phyloP scores from a whole-genome alignment of 2,329 filamentous ascomycete genomes.

The Alternaria conjuncta region DNA sequence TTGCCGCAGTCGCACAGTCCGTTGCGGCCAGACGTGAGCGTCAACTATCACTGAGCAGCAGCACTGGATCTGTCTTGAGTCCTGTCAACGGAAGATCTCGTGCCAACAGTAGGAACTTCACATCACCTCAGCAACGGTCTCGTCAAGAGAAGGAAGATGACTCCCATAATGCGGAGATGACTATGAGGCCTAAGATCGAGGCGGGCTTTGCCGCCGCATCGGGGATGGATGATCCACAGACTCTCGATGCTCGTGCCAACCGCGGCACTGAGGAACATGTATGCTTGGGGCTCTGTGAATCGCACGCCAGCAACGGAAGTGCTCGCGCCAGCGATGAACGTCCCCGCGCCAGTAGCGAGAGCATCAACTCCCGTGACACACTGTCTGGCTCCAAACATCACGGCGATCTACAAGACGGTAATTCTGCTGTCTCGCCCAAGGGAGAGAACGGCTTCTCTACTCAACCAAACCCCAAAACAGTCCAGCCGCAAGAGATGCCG shows the following conservation, averaged over 20 bases:
- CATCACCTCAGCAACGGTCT: conserved; percentile 35
- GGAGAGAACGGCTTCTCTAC: conserved; percentile 42
- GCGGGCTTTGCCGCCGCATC: conserved; percentile 43
- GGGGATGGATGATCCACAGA: conserved; percentile 39
- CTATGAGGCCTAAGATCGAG: conserved; percentile 42
- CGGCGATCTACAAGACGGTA: conserved; percentile 37
- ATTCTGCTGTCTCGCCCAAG: conserved; percentile 39
- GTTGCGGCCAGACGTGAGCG: conserved; percentile 43
- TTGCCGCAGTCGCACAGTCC: conserved; percentile 50
- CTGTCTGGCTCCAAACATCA: conserved; percentile 41
- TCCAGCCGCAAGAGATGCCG: conserved; percentile 40
- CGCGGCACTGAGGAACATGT: conserved; percentile 38
- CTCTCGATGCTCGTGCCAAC: conserved; percentile 41
- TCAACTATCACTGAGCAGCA: conserved; percentile 22
- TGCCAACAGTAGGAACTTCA: conserved; percentile 17
- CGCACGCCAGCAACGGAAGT: neutral
- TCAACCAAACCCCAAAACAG: conserved; percentile 39
- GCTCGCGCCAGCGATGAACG: neutral
- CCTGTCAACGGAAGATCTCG: conserved; percentile 9
- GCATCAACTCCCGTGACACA: conserved; percentile 20
- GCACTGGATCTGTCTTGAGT: conserved; percentile 2
- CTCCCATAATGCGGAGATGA: conserved; percentile 35
- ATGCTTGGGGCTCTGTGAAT: neutral
- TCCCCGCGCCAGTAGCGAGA: conserved; percentile 17
- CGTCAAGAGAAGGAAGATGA: conserved; percentile 40